Evolutionary conservation across 495 filamentous ascomycete species (phyloP).

Genomic region (Trichodelitschia bisporula): DNA sequence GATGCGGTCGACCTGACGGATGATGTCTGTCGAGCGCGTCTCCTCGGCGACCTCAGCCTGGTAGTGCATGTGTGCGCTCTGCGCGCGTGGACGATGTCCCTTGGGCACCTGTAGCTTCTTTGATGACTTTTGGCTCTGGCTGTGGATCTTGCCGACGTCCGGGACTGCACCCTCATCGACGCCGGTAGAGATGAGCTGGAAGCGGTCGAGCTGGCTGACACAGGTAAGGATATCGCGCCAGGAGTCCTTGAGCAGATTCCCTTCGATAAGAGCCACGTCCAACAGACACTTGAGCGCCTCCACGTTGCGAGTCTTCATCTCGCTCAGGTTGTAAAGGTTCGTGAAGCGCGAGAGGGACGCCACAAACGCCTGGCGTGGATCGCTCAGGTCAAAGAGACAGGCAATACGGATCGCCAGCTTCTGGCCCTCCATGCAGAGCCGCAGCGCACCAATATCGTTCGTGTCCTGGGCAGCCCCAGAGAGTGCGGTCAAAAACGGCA

Average conservation of each 20-base stretch:
- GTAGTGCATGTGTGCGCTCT: slow-evolving; percentile 43
- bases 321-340: slow-evolving; percentile 80
- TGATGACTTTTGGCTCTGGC: slow-evolving; percentile 29
- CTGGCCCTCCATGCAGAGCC: slow-evolving; percentile 81
- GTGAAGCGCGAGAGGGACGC: slow-evolving; percentile 81
- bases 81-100: slow-evolving; percentile 28
- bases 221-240: slow-evolving; percentile 94
- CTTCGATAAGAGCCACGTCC: slow-evolving; percentile 77
- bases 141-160: slow-evolving; percentile 69
- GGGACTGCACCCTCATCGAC: slow-evolving; percentile 82
- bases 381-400: slow-evolving; percentile 79
- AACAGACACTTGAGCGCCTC: slow-evolving; percentile 78
- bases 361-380: slow-evolving; percentile 79
- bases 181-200: slow-evolving; percentile 83
- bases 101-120: slow-evolving; percentile 41
- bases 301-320: slow-evolving; percentile 90
- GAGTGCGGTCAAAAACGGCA: slow-evolving; percentile 87
- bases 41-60: slow-evolving; percentile 75
- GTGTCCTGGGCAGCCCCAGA: slow-evolving; percentile 81
- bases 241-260: slow-evolving; percentile 64
- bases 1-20: slow-evolving; percentile 79
- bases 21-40: slow-evolving; percentile 72
- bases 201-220: slow-evolving; percentile 82
- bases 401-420: slow-evolving; percentile 79
- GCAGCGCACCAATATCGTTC: slow-evolving; percentile 73